These are phyloP conservation scores for Kodamaea anthophila DNA, from an alignment of 1,139 yeast genomes.

Conservation along the genomic window DNA sequence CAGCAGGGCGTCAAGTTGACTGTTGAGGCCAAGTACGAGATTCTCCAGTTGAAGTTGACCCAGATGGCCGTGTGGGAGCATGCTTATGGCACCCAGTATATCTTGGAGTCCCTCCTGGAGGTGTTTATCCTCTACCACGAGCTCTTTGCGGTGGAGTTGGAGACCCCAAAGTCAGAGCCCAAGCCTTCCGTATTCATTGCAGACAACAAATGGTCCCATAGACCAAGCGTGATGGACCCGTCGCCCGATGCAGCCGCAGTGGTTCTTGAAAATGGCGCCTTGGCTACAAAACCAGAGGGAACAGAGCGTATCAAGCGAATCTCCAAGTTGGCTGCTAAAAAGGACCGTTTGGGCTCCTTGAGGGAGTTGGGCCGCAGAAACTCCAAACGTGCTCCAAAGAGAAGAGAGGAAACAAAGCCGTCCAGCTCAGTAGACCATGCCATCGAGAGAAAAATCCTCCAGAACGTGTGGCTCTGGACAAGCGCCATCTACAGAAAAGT, in stretches of 20 bases:
- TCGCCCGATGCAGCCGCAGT: slow-evolving; percentile 9
- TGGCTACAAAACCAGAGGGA: slow-evolving; percentile 11
- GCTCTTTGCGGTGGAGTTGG: slow-evolving; percentile 39
- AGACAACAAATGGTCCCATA: slow-evolving; percentile 35
- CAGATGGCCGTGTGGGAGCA: slow-evolving; percentile 68
- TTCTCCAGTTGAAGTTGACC: slow-evolving; percentile 68
- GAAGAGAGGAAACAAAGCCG: not conserved
- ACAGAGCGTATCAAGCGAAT: slow-evolving; percentile 18
- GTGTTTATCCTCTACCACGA: slow-evolving; percentile 56
- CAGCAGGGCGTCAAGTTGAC: slow-evolving; percentile 25
- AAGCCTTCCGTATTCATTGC: slow-evolving; percentile 10
- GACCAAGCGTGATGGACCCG: slow-evolving; percentile 44
- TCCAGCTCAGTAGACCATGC: slow-evolving; percentile 3
- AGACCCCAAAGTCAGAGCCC: slow-evolving; percentile 8
- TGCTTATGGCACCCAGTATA: slow-evolving; percentile 52
- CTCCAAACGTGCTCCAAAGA: slow-evolving; percentile 1
- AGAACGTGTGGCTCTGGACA: slow-evolving; percentile 71
- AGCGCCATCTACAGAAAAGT: slow-evolving; percentile 58
- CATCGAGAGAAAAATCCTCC: slow-evolving; percentile 32
- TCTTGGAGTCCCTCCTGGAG: slow-evolving; percentile 61
- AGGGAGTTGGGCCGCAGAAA: slow-evolving; percentile 5
- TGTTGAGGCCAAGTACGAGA: slow-evolving; percentile 43
- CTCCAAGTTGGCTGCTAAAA: slow-evolving; percentile 11
- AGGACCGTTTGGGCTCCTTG: slow-evolving; percentile 7
- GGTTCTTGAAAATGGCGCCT: slow-evolving; percentile 8